Evolutionary conservation across 495 filamentous ascomycete genomes (phyloP).

Genomic region (Podospora appendiculata): DNA sequence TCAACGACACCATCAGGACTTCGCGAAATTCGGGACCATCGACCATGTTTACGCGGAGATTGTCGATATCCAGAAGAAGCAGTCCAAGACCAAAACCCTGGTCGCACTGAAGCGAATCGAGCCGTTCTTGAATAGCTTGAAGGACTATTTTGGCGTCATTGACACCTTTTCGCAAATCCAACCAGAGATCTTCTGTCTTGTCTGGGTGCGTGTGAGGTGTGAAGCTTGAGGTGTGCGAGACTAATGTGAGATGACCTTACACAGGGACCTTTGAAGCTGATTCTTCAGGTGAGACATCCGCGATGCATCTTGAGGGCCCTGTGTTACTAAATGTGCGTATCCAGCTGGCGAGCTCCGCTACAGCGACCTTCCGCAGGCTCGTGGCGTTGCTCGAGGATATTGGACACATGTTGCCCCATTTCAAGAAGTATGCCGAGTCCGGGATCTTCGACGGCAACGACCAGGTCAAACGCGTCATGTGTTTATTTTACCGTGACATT

Average conservation of each 20-base stretch:
- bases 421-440: neutral
- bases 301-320: neutral
- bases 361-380: neutral
- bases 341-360: neutral
- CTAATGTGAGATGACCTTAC: neutral
- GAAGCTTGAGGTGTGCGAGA: neutral
- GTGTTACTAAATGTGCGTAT: neutral
- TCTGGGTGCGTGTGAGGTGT: neutral
- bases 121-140: neutral
- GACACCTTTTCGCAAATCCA: neutral
- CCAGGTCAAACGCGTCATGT: neutral
- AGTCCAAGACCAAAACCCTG: neutral
- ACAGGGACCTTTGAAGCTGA: neutral
- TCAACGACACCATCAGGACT: neutral
- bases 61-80: neutral
- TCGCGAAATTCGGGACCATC: neutral
- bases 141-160: neutral
- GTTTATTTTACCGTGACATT: neutral
- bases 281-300: neutral
- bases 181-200: neutral
- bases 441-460: neutral
- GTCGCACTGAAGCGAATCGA: neutral
- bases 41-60: neutral
- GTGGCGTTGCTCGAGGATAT: neutral
- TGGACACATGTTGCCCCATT: neutral